A percentile compares a stretch with the other conserved stretches of the same genome.
These are phyloP conservation scores for Penicillium lagena DNA, from an alignment of 495 filamentous ascomycete genomes.

Conservation along the genomic window DNA sequence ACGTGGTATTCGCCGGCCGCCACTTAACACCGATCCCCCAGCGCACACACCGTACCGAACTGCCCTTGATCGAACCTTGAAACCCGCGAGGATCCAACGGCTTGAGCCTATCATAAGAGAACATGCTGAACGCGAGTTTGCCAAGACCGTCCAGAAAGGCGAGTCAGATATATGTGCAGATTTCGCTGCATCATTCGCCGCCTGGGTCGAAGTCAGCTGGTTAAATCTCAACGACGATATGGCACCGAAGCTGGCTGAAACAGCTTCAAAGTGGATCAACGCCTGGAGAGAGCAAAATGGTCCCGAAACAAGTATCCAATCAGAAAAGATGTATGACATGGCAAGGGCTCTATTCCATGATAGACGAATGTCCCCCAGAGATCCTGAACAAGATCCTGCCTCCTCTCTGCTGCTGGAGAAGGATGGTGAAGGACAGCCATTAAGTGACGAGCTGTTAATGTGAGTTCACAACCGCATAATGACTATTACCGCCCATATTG, in stretches of 20 bases:
- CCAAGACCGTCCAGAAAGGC: too few species aligned
- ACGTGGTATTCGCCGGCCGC: conserved; percentile 1
- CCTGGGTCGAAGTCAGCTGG: not conserved
- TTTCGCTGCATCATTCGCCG: not conserved
- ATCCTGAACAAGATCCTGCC: too few species aligned
- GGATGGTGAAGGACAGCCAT: conserved; percentile 1
- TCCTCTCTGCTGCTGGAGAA: too few species aligned
- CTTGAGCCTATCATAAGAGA: too few species aligned
- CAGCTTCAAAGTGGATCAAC: not conserved
- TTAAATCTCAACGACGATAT: not conserved
- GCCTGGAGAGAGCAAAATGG: not conserved
- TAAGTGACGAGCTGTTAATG: not conserved
- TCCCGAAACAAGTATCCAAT: not conserved
- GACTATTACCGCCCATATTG: too few species aligned
- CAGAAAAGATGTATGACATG: not conserved
- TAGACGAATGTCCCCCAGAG: too few species aligned
- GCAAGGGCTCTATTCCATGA: not conserved
- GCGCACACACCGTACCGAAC: not conserved
- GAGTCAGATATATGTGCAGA: not conserved
- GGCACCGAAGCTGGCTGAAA: not conserved
- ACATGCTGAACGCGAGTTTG: too few species aligned
- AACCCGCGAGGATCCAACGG: too few species aligned
- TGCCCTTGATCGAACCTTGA: not conserved
- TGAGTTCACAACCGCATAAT: too few species aligned
- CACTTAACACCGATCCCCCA: conserved; percentile 1